Base-by-base conservation (phyloP, 2,329 filamentous ascomycete species). In the Dothidotthia symphoricarpi region DNA sequence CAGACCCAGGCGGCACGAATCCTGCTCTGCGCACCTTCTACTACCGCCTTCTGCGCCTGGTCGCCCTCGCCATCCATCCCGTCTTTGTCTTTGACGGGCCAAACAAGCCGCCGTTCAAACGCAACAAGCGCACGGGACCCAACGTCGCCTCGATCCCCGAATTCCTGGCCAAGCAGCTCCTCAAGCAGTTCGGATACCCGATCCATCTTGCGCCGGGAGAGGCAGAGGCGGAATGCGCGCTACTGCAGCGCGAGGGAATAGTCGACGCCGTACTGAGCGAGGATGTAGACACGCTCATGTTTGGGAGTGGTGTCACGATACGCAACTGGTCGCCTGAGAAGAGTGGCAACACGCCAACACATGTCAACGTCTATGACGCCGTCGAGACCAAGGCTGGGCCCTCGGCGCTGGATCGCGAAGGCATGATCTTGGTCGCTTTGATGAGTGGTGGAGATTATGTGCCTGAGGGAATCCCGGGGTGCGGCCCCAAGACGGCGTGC, bases 211-310 rank as follows among this genome's bases (percentile, higher is more conserved):
- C 93, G 5, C 93, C 91, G 0, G 93, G 93, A 8, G 93, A 98
- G 63, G 93, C 91, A 3, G 93, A 98, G 64, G 93, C 93, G 1
- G 93, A 98, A 69, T 98, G 93, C 51, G 93, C 93, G 0, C 70
- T 93, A 12, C 68, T 98, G 3, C 90, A 98, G 59, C 76, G 77
- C 42, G 77, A 83, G 30, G 89, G 88, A 35, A 64, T 67, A 12
- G 63, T 67, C 1, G 93, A 98, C 65, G 91, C 88, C 0, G 93
- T 97, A 1, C 74, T 98, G 54, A 96, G 88, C 64, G 90, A 98
- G 64, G 93, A 98, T 72, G 89, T 96, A 28, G 93, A 98, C 63
- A 93, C 91, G 2, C 79, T 97, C 56, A 97, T 97, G 91, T 97
- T 97, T 69, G 93, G 93, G 1, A 93, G 88, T 47, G 82, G 79